Conservation (phyloP, 2,329 filamentous ascomycete genomes). For the Aureobasidium lini region DNA sequence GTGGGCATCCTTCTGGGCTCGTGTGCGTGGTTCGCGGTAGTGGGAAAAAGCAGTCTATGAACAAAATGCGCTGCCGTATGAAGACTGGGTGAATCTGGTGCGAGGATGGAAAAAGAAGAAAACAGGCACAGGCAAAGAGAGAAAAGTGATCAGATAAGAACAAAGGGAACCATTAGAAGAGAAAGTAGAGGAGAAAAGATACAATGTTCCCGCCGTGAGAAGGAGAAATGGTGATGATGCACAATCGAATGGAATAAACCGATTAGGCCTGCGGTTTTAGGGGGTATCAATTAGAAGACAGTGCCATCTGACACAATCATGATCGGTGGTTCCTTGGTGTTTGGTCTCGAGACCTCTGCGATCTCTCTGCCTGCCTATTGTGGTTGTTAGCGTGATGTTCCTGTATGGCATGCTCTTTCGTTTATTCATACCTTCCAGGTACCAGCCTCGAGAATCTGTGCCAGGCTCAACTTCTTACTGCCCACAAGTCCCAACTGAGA, state of each 20-base stretch:
- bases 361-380: slow-evolving; percentile 80
- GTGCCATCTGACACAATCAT: slow-evolving; percentile 95
- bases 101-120: not conserved
- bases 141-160: not conserved
- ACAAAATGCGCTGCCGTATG: not conserved
- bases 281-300: slow-evolving; percentile 63
- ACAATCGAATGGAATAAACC: slow-evolving; percentile 9
- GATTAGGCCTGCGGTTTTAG: slow-evolving; percentile 5
- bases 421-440: slow-evolving; percentile 79
- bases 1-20: not conserved
- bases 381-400: slow-evolving; percentile 26
- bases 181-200: slow-evolving; percentile 1
- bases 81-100: not conserved
- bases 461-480: slow-evolving; percentile 62
- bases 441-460: slow-evolving; percentile 89
- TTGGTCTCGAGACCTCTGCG: slow-evolving; percentile 88
- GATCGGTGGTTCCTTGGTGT: slow-evolving; percentile 93
- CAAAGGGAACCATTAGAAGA: slow-evolving; percentile 10
- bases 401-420: not conserved
- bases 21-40: not conserved
- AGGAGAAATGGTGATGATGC: not conserved
- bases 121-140: not conserved
- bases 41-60: not conserved
- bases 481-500: slow-evolving; percentile 59
- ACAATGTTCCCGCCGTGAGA: slow-evolving; percentile 6